A percentile compares a stretch with the other conserved stretches of the same genome.
phyloP scores from a whole-genome alignment of 2,329 filamentous ascomycete species.

The Lomentospora prolificans region DNA sequence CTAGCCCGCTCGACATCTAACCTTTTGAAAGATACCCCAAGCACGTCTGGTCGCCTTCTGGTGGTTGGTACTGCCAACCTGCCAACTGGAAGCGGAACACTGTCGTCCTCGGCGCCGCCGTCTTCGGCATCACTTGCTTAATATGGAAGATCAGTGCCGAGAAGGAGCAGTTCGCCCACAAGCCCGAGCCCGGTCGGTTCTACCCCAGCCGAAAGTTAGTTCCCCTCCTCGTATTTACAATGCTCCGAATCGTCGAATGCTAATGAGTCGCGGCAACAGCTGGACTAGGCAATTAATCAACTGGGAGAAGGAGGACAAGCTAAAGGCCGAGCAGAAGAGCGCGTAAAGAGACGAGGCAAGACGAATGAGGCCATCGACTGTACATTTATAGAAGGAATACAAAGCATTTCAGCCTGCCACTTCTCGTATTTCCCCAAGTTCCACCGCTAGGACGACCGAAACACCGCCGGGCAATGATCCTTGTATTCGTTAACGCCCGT shows the following conservation, averaged over 20 bases:
- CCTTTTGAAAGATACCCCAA: constrained; percentile 67
- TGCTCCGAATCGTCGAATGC: constrained; percentile 8
- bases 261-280: constrained; percentile 19
- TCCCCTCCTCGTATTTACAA: background rate
- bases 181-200: constrained; percentile 69
- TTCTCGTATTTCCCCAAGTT: background rate
- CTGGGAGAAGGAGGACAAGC: constrained; percentile 32
- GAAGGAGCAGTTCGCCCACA: constrained; percentile 61
- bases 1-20: constrained; percentile 8
- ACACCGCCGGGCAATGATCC: no score
- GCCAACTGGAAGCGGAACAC: constrained; percentile 95
- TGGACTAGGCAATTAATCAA: constrained; percentile 36
- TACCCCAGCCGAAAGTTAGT: constrained; percentile 77
- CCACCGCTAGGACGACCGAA: no score
- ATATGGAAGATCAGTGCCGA: constrained; percentile 66
- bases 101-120: constrained; percentile 57
- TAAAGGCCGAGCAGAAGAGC: constrained; percentile 18
- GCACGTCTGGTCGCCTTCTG: constrained; percentile 97
- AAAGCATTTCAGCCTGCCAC: background rate
- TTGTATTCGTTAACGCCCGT: no score
- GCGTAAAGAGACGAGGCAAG: background rate
- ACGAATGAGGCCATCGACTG: background rate
- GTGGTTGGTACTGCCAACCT: constrained; percentile 95
- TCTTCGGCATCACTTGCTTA: constrained; percentile 58
- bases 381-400: constrained; percentile 7